Percentiles rank a stretch among this genome's conserved stretches.
phyloP scores from a whole-genome alignment of 176 grass and related monocot genomes.

The Aegilops speltoides region DNA sequence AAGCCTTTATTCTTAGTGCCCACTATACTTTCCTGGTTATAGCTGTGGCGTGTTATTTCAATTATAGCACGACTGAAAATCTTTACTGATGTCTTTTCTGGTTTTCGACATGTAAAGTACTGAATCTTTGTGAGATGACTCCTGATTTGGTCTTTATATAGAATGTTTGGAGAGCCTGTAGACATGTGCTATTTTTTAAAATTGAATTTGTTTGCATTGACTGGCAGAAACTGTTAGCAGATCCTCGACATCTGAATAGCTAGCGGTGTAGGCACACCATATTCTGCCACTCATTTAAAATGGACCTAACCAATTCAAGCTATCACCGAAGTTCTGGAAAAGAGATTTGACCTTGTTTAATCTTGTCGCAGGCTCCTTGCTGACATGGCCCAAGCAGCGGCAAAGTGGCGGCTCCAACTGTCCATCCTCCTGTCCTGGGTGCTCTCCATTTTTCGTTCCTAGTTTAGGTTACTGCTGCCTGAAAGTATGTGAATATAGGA shows the following conservation, averaged over 20 bases:
- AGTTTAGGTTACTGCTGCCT: not conserved
- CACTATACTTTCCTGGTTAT: not conserved
- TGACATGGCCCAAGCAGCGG: not conserved
- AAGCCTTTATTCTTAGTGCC: not conserved
- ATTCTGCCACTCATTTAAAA: not conserved
- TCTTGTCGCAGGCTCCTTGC: constrained; percentile 21
- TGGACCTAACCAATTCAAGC: not conserved
- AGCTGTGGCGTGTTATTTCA: not conserved
- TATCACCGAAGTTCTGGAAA: not conserved
- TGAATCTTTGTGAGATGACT: not conserved
- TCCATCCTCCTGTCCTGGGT: not conserved
- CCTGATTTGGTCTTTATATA: not conserved
- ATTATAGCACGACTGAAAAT: not conserved
- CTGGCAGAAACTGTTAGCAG: not conserved
- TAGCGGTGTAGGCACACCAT: not conserved
- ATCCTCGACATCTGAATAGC: not conserved
- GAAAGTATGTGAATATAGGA: constrained; percentile 27
- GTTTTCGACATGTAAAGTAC: not conserved
- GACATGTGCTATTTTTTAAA: not conserved
- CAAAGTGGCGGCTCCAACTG: not conserved
- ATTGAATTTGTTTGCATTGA: constrained; percentile 8
- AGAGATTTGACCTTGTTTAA: constrained; percentile 9
- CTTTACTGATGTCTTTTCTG: not conserved
- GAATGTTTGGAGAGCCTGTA: not conserved
- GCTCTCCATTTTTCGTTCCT: not conserved